These are phyloP conservation scores for Lasiosphaeriaceae sp. DNA, from an alignment of 495 filamentous ascomycete species.

Conservation along the genomic window DNA sequence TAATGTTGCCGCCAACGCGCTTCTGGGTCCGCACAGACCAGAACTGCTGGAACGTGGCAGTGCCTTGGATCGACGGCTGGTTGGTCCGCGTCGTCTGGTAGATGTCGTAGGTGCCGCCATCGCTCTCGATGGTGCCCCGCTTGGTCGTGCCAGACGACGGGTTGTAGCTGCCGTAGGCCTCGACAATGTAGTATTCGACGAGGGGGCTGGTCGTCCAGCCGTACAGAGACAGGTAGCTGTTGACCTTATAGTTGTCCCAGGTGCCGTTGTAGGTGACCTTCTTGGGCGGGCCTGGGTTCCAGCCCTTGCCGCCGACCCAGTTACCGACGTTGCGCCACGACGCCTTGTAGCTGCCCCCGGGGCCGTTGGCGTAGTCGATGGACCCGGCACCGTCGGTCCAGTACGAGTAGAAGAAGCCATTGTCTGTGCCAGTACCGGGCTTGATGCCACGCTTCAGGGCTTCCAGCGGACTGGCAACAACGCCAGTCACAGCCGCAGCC, in stretches of 20 bases:
- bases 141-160: conserved; percentile 40
- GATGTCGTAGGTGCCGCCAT: conserved; percentile 62
- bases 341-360: conserved; percentile 46
- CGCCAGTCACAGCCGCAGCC: too few relatives aligned
- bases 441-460: too few relatives aligned
- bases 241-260: conserved; percentile 24
- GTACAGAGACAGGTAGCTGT: conserved; percentile 47
- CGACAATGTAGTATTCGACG: conserved; percentile 58
- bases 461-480: too few relatives aligned
- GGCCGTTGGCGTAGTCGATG: conserved; percentile 51
- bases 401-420: conserved; percentile 53
- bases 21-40: conserved; percentile 49
- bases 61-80: conserved; percentile 54
- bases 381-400: conserved; percentile 53
- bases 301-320: conserved; percentile 58
- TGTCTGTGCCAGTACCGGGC: conserved; percentile 42
- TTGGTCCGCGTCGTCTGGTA: conserved; percentile 54
- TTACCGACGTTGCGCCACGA: conserved; percentile 48
- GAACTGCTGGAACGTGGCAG: conserved; percentile 53
- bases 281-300: conserved; percentile 47
- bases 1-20: conserved; percentile 47
- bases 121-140: conserved; percentile 53
- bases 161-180: conserved; percentile 52
- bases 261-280: conserved; percentile 30
- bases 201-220: conserved; percentile 54